Base-by-base conservation (phyloP, 1,139 yeast species). In the Pichia inconspicua region DNA sequence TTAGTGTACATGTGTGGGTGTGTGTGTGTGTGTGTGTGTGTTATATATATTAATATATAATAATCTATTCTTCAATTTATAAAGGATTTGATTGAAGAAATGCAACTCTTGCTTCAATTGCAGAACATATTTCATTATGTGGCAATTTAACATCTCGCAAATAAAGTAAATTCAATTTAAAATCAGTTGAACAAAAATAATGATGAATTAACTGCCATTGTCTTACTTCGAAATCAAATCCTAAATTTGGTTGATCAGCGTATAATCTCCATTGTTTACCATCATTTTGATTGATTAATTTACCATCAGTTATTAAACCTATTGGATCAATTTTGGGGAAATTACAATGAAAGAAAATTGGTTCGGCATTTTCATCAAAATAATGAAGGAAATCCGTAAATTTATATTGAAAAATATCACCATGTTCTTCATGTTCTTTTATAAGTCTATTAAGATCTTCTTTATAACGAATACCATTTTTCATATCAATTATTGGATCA, bases 161-260 rank as follows among this genome's bases (percentile, higher is more conserved):
- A 50, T 65, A 66, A 32, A 59, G 56, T 7, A 66, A 51, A 12
- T 63, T 14, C 2, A 45, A 32, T 2, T 34, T 55, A 12, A 64
- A 51, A 39, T 54, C 58, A 22, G 55, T 37, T 3, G 55, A 52
- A 49, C 68, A 65, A 35, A 68, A 70, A 38, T 65, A 57, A 46
- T 68, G 67, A 47, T 64, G 55, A 38, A 69, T 66, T 15, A 57
- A 43, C 17, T 50, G 39, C 66, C 66, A 65, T 46, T 63, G 67
- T 43, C 76, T 63, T 54, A 75, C 65, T 60, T 77, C 83, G 55
- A 76, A 77, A 57, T 77, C 83, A 56, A 75, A 77, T 4, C 75
- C 75, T 10, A 75, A 66, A 45, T 72, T 70, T 48, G 72, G 67
- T 35, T 73, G 65, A 42, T 63, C 69, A 22, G 58, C 61, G 58